Evolutionary conservation across 805 yeast genomes (phyloP).

Genomic region (Pichia manshurica): DNA sequence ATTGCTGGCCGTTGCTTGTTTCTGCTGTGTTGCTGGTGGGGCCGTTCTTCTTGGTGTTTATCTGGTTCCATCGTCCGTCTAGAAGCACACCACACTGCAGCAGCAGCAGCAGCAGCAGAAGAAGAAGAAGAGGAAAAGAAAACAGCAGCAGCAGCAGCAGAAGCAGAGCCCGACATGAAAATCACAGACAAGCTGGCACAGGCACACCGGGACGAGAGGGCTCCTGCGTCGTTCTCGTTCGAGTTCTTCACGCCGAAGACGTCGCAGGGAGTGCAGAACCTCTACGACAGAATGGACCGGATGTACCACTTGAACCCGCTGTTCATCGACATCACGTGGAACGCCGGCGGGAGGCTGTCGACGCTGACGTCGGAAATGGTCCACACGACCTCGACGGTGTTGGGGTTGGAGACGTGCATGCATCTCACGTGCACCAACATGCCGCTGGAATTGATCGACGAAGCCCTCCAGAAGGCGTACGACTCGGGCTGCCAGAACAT

Average conservation of each 20-base stretch:
- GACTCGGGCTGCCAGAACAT: slow-evolving; percentile 93
- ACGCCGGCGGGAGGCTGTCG: slow-evolving; percentile 90
- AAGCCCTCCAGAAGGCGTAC: slow-evolving; percentile 79
- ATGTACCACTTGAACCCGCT: slow-evolving; percentile 90
- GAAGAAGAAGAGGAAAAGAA: too few species aligned
- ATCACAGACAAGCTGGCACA: slow-evolving; percentile 40
- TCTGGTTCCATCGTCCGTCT: too few species aligned
- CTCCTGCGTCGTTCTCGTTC: slow-evolving; percentile 76
- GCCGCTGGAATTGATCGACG: slow-evolving; percentile 74
- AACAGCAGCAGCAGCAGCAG: too few species aligned
- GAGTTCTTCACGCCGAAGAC: slow-evolving; percentile 98
- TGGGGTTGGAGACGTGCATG: slow-evolving; percentile 96
- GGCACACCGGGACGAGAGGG: slow-evolving; percentile 30
- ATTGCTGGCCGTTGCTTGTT: too few species aligned
- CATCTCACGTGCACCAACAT: slow-evolving; percentile 96
- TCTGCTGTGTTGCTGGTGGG: too few species aligned
- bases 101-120: too few species aligned
- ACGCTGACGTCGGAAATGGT: slow-evolving; percentile 87
- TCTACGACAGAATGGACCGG: slow-evolving; percentile 95
- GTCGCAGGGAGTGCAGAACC: slow-evolving; percentile 90
- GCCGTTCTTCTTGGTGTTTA: too few species aligned
- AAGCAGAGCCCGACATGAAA: too few species aligned
- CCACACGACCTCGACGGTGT: slow-evolving; percentile 78
- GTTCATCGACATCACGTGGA: slow-evolving; percentile 96
- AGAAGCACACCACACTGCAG: too few species aligned